Evolutionary conservation across 2,329 filamentous ascomycete genomes (phyloP), one percentile per base, ranked within the genome.

Genomic region (Colletotrichum incanum): DNA sequence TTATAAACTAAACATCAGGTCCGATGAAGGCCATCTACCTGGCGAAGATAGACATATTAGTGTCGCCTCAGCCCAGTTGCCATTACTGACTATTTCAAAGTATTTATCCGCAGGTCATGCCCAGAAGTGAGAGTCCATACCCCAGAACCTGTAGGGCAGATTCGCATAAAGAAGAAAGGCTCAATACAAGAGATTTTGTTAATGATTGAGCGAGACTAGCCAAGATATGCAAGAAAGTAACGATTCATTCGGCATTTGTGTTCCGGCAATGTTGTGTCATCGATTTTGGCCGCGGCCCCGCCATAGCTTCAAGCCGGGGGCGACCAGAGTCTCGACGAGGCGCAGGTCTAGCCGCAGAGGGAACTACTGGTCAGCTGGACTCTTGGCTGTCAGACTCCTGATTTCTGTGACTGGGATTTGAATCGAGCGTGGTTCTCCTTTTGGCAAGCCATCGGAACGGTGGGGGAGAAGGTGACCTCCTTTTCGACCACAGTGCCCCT

Each of bases 221-320:
- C 49, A 7, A 14, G 2, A 28, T 1, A 28, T 1, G 3, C 14
- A 28, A 23, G 23, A 14, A 18, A 0, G 14, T 14, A 11, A 9
- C 23, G 16, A 14, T 28, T 18, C 14, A 5, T 16, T 26, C 5
- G 23, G 12, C 12, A 18, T 18, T 28, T 28, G 11, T 3, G 12
- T 8, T 16, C 47, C 23, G 2, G 23, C 23, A 3, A 28, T 26
- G 16, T 12, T 6, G 23, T 14, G 12, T 16, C 23, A 50, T 5
- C 5, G 12, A 6, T 47, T n/a, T 12, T 23, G 2, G 45, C 47
- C 47, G 16, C 47, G 7, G 23, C 5, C 47, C 23, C 12, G 5
- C 11, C 1, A 8, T 34, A 14, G 11, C 8, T 18, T 20, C 7
- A 4, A 31, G 26, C 3, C 1, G 0, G 26, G 16, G 5, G 5